Conservation (phyloP, 163 green algal species). For the Coccomyxa subellipsoidea region DNA sequence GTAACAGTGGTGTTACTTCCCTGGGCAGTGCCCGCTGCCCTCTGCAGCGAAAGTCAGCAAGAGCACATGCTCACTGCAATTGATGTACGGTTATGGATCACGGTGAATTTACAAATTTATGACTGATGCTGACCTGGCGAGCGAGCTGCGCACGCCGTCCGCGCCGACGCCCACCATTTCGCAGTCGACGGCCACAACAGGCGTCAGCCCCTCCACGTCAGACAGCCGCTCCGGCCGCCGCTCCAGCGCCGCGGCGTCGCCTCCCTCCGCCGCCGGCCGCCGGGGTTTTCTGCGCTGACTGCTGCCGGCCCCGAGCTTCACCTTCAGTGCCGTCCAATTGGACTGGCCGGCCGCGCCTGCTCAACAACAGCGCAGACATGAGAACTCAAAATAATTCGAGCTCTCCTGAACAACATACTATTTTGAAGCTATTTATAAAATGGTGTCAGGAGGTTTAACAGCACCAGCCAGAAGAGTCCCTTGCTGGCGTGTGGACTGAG, state of each 20-base stretch:
- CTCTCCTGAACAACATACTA: too few species aligned
- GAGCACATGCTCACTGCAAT: too few species aligned
- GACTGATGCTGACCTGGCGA: conserved; percentile 72
- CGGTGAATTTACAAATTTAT: too few species aligned
- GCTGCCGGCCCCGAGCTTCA: conserved; percentile 21
- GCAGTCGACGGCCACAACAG: conserved; percentile 83
- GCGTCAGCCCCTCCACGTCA: not conserved
- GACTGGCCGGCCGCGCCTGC: conserved; percentile 8
- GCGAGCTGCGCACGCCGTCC: conserved; percentile 42
- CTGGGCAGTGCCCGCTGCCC: too few species aligned
- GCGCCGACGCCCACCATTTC: conserved; percentile 92
- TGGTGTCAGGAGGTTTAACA: too few species aligned
- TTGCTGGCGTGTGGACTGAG: too few species aligned
- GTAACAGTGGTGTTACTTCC: too few species aligned
- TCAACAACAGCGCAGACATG: not conserved
- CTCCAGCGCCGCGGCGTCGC: not conserved
- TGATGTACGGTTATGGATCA: too few species aligned
- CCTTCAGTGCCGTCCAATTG: conserved; percentile 61
- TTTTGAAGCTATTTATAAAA: too few species aligned
- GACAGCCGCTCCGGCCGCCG: not conserved
- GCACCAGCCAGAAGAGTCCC: too few species aligned
- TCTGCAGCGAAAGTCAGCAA: too few species aligned
- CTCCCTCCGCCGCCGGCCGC: not conserved
- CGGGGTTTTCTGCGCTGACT: conserved; percentile 2
- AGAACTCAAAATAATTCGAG: not conserved